Base-by-base conservation (phyloP, 2,329 filamentous ascomycete genomes). In the Juglanconis sp. region DNA sequence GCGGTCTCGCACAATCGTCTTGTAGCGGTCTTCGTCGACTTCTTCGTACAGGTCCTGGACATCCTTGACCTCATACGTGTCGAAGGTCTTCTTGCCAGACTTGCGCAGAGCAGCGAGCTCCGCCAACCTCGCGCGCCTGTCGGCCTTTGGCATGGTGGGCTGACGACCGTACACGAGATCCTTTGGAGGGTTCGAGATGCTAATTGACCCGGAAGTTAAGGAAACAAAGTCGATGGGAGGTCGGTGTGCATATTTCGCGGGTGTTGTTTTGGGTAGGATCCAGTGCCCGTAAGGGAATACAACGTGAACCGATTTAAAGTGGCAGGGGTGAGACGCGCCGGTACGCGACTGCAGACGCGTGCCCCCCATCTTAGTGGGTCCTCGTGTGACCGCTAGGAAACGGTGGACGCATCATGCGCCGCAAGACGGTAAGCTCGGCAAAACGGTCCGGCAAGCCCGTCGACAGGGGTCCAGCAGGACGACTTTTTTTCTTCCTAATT, bases 1-100 rank as follows among this genome's bases (percentile, higher is more conserved):
- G 51, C 95, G 88, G 59, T 89, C 87, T 47, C 95, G 86, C 13
- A 99, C 92, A 66, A 98, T 89, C 73, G 96, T 96, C 79, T 97
- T 97, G 81, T 99, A 99, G 55, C 91, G 90, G 70, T 95, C 94
- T 69, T 99, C 95, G 71, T 98, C 93, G 52, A 99, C 92, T 69
- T 96, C 93, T 65, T 98, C 95, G 77, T 98, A 99, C 49, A 99
- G 80, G 67, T 91, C 87, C 65, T 88, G 85, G 68, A 91, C 89
- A 64, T 98, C 88, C 68, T 92, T 85, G 63, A 97, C 86, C 75
- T 96, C 81, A 78, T 98, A 99, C 62, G 84, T 87, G 68, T 92
- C 89, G 65, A 96, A 87, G 66, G 89, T 88, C 76, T 95, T 97
- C 81, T 96, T 96, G 76, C 95, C 95, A 57, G 92, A 86, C 69